Base-by-base conservation (phyloP, 192 early-diverging fungal species). In the Coemansia pectinata region DNA sequence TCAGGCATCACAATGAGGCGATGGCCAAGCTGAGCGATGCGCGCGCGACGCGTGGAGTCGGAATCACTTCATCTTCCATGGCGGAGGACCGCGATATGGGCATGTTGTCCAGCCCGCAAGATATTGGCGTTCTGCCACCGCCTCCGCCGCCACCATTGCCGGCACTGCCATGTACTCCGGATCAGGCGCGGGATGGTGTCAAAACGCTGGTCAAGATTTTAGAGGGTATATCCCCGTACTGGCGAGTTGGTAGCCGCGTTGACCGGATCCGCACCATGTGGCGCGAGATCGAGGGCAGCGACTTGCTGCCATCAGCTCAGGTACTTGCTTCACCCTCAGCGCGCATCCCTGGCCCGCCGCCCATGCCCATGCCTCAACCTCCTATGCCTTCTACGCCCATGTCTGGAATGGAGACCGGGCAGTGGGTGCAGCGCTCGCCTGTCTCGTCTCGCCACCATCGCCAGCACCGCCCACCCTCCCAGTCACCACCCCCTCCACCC, bases 171-270 rank as follows among this genome's bases (percentile, higher is more conserved):
- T 81, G 78, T 45, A 70, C 78, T n/a, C 48, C 58, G 2, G 73
- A 72, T 11, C 73, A 81, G 70, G 78, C 78, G 8, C 59, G 70
- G n/a, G 74, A 81, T 19, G 74, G 73, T 1, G 63, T 81, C 60
- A 73, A 38, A 70, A 70, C 79, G 59, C 70, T 81, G 44, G 70
- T 70, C 12, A 72, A 55, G 45, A 70, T 76, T 12, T 74, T 81
- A 3, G 79, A 81, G 53, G 64, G 67, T 2, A 67, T 81, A 31
- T 65, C 71, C 21, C 65, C 74, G 17, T 81, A 76, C 48, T 81
- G 79, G 79, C 67, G 74, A 31, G 79, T 81, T 12, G 70, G 74
- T 23, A 61, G 60, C 3, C 71, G 73, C 39, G 38, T 73, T 15
- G 19, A 70, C 58, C 72, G 63, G 45, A 71, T 81, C 47, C 79